Evolutionary conservation across 768 basidiomycete genomes (phyloP), one percentile per base, ranked within the genome.

Genomic region (Pleurotus ostreatus): DNA sequence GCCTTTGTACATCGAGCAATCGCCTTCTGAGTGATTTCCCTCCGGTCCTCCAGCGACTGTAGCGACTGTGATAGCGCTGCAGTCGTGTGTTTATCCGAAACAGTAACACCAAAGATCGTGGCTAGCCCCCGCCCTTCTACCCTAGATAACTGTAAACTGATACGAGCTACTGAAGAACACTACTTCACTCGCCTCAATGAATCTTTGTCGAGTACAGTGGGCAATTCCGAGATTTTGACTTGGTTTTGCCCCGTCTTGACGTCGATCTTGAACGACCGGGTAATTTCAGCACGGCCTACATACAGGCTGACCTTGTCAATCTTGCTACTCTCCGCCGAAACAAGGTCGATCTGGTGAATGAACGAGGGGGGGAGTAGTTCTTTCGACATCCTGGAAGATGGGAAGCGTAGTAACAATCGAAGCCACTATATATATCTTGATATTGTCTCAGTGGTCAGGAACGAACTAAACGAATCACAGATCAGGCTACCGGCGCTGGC

Each of bases 31-130:
- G 63, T 47, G 1, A 56, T 46, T 1, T 63, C 53, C 25, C 62
- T 62, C 55, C 65, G 57, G 9, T 41, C 22, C 7, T 56, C 6
- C 0, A 71, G 62, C 3, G 59, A 61, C 9, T 55, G 46, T 2
- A 73, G 61, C n/a, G 69, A 70, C 0, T 69, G 66, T 3, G 47
- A 58, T 1, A 63, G 40, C 8, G 43, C 26, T 4, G 58, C 43
- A 6, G 49, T n/a, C 20, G 11, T 49, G 44, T 45, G 49, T 49
- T 59, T 60, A 20, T 56, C 55, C 22, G 68, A 63, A 16, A 73
- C 34, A 7, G 68, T 65, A 16, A 74, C 72, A 51, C 74, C 71
- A 57, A 74, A 71, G 38, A 74, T 74, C 3, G 67, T 70, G 15
- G 69, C 69, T 2, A 63, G 55, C 2, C 73, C 73, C 11, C 61